Evolutionary conservation across 2,329 filamentous ascomycete species (phyloP).

Genomic region (Penicillium janthinellum): DNA sequence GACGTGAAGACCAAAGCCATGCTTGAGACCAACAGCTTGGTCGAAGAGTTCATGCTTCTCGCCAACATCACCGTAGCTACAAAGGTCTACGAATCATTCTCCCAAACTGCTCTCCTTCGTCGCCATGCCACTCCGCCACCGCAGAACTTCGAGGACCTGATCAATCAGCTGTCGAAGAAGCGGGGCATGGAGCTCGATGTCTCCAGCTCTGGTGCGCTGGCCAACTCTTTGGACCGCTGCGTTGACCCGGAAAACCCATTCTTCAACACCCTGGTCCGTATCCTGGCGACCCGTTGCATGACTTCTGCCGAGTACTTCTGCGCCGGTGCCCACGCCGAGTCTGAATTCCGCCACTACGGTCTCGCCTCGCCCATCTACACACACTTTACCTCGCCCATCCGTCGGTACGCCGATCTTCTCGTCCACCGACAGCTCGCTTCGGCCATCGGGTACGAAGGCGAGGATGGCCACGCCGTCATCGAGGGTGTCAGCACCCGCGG

Average conservation of each 20-base stretch:
- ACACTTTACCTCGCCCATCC: conserved; percentile 96
- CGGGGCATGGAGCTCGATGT: conserved; percentile 76
- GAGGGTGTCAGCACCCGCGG: conserved; percentile 76
- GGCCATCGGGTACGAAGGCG: conserved; percentile 79
- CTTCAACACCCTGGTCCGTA: conserved; percentile 97
- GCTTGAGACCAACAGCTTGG: conserved; percentile 93
- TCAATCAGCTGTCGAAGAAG: conserved; percentile 87
- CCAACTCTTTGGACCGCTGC: conserved; percentile 86
- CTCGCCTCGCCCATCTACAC: conserved; percentile 97
- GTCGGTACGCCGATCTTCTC: conserved; percentile 94
- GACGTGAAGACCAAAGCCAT: conserved; percentile 95
- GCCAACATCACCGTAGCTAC: conserved; percentile 93
- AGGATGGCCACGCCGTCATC: conserved; percentile 66
- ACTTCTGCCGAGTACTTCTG: conserved; percentile 99
- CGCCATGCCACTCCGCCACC: conserved; percentile 91
- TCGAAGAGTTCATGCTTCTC: conserved; percentile 99
- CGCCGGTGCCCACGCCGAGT: conserved; percentile 86
- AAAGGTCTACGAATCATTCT: conserved; percentile 88
- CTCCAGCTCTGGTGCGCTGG: conserved; percentile 89
- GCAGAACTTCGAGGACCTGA: conserved; percentile 93
- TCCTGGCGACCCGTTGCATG: conserved; percentile 98
- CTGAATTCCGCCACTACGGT: conserved; percentile 96
- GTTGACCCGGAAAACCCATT: conserved; percentile 80
- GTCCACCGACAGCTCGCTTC: conserved; percentile 93
- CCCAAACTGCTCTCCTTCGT: conserved; percentile 90